A percentile compares a stretch with the other conserved stretches of the same genome.
These are phyloP conservation scores for Quercus variabilis DNA, from an alignment of 306 rosid genomes.

Conservation along the genomic window DNA sequence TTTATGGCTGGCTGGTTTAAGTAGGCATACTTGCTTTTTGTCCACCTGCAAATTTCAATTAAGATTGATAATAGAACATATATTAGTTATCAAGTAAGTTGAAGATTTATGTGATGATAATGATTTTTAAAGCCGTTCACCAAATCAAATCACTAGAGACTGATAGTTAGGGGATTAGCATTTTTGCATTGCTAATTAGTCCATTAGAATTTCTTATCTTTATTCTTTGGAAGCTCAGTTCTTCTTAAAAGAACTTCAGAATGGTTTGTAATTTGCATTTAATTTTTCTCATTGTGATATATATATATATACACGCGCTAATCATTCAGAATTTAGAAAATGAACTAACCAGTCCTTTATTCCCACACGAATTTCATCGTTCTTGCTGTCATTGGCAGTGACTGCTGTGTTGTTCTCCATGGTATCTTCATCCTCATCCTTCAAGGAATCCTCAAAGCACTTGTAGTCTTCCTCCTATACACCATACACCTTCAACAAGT, in stretches of 20 bases:
- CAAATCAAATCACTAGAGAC: no score
- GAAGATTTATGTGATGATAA: no score
- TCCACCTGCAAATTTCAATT: constrained; percentile 67
- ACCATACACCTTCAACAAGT: constrained; percentile 2
- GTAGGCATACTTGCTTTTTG: constrained; percentile 82
- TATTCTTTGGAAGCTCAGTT: background rate
- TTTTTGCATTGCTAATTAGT: background rate
- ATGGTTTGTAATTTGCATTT: background rate
- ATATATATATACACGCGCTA: background rate
- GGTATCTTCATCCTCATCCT: constrained; percentile 21
- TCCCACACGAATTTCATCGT: constrained; percentile 56
- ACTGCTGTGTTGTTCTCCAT: constrained; percentile 11
- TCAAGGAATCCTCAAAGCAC: constrained; percentile 50
- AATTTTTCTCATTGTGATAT: background rate
- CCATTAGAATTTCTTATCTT: background rate
- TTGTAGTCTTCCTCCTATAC: constrained; percentile 57
- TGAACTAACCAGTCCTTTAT: constrained; percentile 79
- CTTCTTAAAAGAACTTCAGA: background rate
- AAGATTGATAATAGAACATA: background rate
- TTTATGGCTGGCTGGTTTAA: constrained; percentile 72
- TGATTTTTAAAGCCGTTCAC: no score
- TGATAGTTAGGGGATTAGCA: no score
- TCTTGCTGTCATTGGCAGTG: constrained; percentile 9
- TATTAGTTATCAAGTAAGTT: background rate
- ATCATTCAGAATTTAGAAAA: background rate